These are phyloP conservation scores for Myxozyma geophila DNA, from an alignment of 805 yeast species.

Conservation along the genomic window DNA sequence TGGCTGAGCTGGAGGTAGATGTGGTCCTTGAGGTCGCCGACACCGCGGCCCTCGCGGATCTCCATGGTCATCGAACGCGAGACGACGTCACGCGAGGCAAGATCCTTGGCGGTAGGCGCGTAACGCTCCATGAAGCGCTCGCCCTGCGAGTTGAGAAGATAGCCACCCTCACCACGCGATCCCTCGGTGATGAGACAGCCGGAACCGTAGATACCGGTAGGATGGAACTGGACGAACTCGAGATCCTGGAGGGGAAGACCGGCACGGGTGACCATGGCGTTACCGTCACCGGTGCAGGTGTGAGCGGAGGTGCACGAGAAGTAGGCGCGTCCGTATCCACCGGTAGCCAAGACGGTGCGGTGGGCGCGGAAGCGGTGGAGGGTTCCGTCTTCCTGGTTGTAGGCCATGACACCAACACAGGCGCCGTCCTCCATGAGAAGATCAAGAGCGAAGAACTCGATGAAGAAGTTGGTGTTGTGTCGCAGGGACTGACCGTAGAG, in stretches of 20 bases:
- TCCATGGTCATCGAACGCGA: constrained; percentile 98
- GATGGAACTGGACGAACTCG: constrained; percentile 98
- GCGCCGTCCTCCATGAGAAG: constrained; percentile 92
- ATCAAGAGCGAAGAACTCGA: constrained; percentile 95
- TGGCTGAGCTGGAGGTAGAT: constrained; percentile 92
- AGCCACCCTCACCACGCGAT: constrained; percentile 99
- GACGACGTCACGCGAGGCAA: constrained; percentile 98
- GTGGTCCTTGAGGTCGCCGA: constrained; percentile 94
- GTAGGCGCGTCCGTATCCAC: constrained; percentile 98
- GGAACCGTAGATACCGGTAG: constrained; percentile 98
- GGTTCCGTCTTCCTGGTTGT: constrained; percentile 98
- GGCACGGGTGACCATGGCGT: constrained; percentile 97
- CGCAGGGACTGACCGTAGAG: constrained; percentile 94
- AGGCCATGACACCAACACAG: constrained; percentile 95
- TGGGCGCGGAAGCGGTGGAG: constrained; percentile 97
- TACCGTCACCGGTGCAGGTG: constrained; percentile 99
- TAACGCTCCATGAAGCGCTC: constrained; percentile 99
- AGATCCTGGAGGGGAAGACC: constrained; percentile 97
- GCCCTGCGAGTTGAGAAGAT: constrained; percentile 93
- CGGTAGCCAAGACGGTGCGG: constrained; percentile 95
- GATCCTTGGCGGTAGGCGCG: constrained; percentile 97
- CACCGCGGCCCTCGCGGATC: constrained; percentile 99
- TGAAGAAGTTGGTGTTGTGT: constrained; percentile 97
- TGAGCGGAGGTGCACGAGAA: constrained; percentile 99
- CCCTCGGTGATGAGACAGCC: constrained; percentile 99